Base-by-base conservation (phyloP, 2,329 filamentous ascomycete genomes). In the Paraconiothyrium brasiliense region DNA sequence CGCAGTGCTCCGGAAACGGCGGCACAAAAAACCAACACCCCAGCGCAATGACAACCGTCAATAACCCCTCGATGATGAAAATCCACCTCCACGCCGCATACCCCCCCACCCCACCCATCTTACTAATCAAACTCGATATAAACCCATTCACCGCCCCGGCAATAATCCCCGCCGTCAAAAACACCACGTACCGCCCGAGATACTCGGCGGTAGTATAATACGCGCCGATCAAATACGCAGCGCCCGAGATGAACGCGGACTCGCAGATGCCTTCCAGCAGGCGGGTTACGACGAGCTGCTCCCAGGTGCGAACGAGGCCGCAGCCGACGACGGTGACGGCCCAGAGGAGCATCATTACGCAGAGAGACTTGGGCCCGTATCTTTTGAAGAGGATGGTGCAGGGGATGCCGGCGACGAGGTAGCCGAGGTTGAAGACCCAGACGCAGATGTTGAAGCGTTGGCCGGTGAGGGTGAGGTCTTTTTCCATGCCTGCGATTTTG, bases 11-110 rank as follows among this genome's bases (percentile, higher is more conserved):
- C 0, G 86, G 85, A 11, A 77, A 81, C 1, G 81, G 80, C 0
- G 84, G 84, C 67, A 88, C 80, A 64, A 84, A 76, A 54, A 85
- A 77, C 11, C 83, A 84, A 1, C 83, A 83, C 0, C 78, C 58
- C 1, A 81, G 34, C 1, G 83, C 85, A 41, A 85, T 66, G 58
- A 82, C 62, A 47, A 84, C 78, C 6, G 86, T 88, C 57, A 86
- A 63, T 46, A 85, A 69, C 0, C 86, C 86, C 67, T 88, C 86
- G 62, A 88, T 87, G 75, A 88, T 87, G 77, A 88, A 88, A 67
- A 89, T 88, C 73, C 74, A 76, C 62, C 71, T 62, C 70, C 71
- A 75, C 3, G 70, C 70, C 11, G 55, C 46, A 24, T 69, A 73
- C 1, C 67, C 72, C 9, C 63, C 65, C 11, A 61, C 64, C 2